Evolutionary conservation across 371 early-diverging fungal species (phyloP).

Genomic region (Neoconidiobolus thromboides): DNA sequence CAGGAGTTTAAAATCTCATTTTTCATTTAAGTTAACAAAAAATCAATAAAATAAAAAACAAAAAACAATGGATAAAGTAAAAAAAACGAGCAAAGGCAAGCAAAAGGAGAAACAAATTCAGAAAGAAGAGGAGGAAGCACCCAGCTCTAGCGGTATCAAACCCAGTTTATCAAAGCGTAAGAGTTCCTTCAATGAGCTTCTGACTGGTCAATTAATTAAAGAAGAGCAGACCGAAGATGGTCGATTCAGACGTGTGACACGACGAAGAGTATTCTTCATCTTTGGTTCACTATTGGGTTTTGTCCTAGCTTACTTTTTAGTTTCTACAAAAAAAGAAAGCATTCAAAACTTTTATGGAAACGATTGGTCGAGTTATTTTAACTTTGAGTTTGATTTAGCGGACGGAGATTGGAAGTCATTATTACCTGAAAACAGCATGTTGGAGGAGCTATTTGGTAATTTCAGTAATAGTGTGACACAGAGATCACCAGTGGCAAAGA

Average conservation of each 20-base stretch:
- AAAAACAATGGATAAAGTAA: too few relatives aligned
- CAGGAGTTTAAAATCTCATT: too few relatives aligned
- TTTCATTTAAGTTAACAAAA: too few relatives aligned
- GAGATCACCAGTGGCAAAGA: not conserved
- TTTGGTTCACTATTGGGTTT: slow-evolving; percentile 31
- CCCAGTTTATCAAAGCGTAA: too few relatives aligned
- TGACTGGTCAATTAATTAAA: not conserved
- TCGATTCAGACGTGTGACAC: slow-evolving; percentile 6
- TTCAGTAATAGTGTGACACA: not conserved
- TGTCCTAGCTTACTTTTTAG: slow-evolving; percentile 14
- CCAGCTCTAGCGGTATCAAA: too few relatives aligned
- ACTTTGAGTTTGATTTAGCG: not conserved
- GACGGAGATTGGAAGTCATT: slow-evolving; percentile 27
- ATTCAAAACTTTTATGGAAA: slow-evolving; percentile 18
- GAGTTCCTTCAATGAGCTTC: too few relatives aligned
- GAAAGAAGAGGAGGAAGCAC: too few relatives aligned
- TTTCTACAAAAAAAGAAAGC: slow-evolving; percentile 23
- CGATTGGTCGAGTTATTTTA: not conserved
- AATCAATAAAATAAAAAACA: too few relatives aligned
- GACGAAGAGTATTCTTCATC: slow-evolving; percentile 22
- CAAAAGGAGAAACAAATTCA: too few relatives aligned
- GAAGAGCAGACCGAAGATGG: not conserved
- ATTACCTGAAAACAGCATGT: slow-evolving; percentile 40
- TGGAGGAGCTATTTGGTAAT: slow-evolving; percentile 14
- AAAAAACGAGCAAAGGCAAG: too few relatives aligned